phyloP scores from a whole-genome alignment of 768 basidiomycete genomes.

The Flagelloscypha sp. region DNA sequence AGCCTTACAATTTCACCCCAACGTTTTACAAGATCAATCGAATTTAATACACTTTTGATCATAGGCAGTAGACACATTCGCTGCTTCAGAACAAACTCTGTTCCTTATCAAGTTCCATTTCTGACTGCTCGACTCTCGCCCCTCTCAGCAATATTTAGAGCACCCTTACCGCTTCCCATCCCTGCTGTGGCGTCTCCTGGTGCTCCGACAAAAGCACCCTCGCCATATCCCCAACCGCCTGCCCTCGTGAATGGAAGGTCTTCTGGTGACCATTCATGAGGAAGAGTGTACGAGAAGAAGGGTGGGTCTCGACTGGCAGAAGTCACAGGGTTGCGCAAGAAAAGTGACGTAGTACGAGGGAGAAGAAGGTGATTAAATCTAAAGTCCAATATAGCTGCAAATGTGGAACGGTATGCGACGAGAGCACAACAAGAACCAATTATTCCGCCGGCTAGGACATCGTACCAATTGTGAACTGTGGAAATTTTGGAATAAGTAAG shows the following conservation, averaged over 20 bases:
- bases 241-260: conserved; percentile 36
- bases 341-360: conserved; percentile 39
- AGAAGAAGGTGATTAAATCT: conserved; percentile 49
- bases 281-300: conserved; percentile 28
- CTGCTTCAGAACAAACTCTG: no score
- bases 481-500: neutral
- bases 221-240: conserved; percentile 35
- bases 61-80: no score
- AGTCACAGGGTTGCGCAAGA: conserved; percentile 25
- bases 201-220: conserved; percentile 28
- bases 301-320: conserved; percentile 14
- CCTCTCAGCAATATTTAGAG: no score
- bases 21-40: no score
- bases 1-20: no score
- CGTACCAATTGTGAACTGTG: conserved; percentile 49
- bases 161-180: no score
- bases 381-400: conserved; percentile 49
- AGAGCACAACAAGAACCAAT: conserved; percentile 42
- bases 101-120: no score
- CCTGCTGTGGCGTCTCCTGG: conserved; percentile 36
- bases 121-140: no score
- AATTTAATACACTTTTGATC: no score
- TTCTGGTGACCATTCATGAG: conserved; percentile 15
- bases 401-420: conserved; percentile 47
- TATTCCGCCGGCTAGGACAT: conserved; percentile 43